Evolutionary conservation across 75 land plant species (phyloP).

Genomic region (Isoetes taiwanensis): DNA sequence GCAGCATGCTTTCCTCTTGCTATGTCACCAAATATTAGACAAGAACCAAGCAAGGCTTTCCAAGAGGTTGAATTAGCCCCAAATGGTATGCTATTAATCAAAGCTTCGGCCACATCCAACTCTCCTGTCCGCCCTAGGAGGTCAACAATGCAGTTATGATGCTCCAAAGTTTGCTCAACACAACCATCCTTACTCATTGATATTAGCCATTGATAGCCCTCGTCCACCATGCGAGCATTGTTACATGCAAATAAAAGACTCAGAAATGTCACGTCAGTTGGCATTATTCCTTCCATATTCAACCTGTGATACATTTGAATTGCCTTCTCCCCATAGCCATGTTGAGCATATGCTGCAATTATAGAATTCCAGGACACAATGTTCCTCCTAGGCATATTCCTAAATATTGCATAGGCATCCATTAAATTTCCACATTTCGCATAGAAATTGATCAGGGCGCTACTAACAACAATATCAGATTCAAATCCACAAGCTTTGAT

Average conservation of each 20-base stretch:
- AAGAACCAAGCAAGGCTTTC: constrained; percentile 19
- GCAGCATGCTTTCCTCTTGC: no score
- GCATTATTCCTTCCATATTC: neutral
- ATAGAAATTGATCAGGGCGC: constrained; percentile 13
- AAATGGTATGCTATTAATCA: constrained; percentile 12
- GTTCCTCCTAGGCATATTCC: neutral
- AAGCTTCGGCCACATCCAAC: constrained; percentile 3
- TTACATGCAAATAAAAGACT: constrained; percentile 10
- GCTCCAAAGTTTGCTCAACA: neutral
- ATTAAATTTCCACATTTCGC: constrained; percentile 12
- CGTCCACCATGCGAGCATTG: constrained; percentile 16
- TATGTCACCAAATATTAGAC: no score
- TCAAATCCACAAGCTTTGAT: constrained; percentile 8
- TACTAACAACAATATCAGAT: neutral
- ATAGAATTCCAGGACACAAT: constrained; percentile 8
- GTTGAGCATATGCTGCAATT: neutral
- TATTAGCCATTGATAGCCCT: constrained; percentile 1
- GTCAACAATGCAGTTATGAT: constrained; percentile 13
- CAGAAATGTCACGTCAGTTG: neutral
- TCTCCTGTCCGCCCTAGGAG: constrained; percentile 15
- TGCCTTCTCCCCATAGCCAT: neutral
- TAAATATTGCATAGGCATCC: constrained; percentile 2
- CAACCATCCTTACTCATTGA: neutral
- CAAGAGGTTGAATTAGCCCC: constrained; percentile 13
- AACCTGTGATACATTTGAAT: neutral